Base-by-base conservation (phyloP, 1,139 yeast species). In the Nadsonia starkeyi-henricii region DNA sequence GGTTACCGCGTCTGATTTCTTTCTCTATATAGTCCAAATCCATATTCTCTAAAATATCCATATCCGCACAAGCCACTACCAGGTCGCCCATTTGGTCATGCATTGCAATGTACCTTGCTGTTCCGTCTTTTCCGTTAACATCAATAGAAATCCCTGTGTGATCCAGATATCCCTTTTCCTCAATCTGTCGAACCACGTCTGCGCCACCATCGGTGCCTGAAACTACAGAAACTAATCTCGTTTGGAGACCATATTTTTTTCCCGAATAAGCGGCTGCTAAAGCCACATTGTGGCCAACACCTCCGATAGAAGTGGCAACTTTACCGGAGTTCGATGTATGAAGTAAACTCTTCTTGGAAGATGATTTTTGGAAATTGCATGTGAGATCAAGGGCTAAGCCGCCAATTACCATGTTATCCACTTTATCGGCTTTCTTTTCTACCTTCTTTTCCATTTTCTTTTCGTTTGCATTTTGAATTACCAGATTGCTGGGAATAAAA, bases 251-350 rank as follows among this genome's bases (percentile, higher is more conserved):
- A 7, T 50, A 46, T 15, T 47, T 43, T 39, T 46, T 54, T 2
- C 57, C 54, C 19, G 59, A 52, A 49, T 62, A 63, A 1, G 63
- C 53, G 2, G 70, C 58, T 0, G 93, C 91, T 19, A 75, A 59
- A 0, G 85, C 78, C 18, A 85, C 78, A 58, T 86, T 88, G 58
- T 75, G 80, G 0, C 86, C 96, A 1, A 86, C 96, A 0, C 96
- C 96, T 0, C 96, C 96, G 9, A 85, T 62, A 0, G 83, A 71
- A 4, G 79, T 71, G 1, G 63, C 57, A 1, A 77, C 71, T 1
- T 57, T 60, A 0, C 93, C 91, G 0, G 93, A 91, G 54, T 83
- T 83, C 1, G 95, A 85, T 50, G 91, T 93, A 3, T 69, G 67
- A 55, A 75, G 56, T 20, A 64, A 60, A 18, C 66, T 58, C 1